phyloP scores from a whole-genome alignment of 2,329 filamentous ascomycete species.

The Peltaster fructicola region DNA sequence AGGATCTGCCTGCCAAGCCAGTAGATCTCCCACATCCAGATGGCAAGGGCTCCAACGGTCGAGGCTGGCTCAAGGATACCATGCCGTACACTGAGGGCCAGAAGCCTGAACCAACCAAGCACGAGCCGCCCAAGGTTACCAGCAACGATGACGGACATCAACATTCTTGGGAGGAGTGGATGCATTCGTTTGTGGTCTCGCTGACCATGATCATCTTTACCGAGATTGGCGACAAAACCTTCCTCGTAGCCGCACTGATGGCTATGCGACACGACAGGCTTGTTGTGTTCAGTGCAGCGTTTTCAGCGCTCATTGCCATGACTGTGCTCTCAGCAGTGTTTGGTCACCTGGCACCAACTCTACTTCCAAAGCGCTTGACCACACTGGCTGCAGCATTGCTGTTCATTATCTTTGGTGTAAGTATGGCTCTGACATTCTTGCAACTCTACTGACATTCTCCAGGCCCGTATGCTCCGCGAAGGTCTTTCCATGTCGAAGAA shows the following conservation, averaged over 20 bases:
- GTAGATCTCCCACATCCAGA: constrained; percentile 57
- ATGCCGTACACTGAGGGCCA: constrained; percentile 22
- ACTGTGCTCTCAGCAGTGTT: constrained; percentile 84
- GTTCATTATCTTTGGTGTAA: constrained; percentile 78
- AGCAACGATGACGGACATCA: constrained; percentile 10
- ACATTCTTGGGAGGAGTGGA: constrained; percentile 18
- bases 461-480: constrained; percentile 71
- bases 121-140: constrained; percentile 13
- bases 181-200: constrained; percentile 80
- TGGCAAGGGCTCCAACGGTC: constrained; percentile 23
- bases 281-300: constrained; percentile 89
- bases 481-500: constrained; percentile 76
- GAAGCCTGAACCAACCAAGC: constrained; percentile 16
- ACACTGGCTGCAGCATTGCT: constrained; percentile 69
- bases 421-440: too few species aligned
- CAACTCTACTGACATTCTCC: too few species aligned
- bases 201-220: constrained; percentile 96
- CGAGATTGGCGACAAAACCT: constrained; percentile 96
- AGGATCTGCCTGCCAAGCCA: constrained; percentile 59
- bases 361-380: constrained; percentile 82
- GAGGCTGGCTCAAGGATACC: constrained; percentile 19
- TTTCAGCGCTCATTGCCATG: constrained; percentile 76
- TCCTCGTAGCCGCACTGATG: constrained; percentile 92
- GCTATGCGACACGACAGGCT: constrained; percentile 94
- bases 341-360: constrained; percentile 75